phyloP scores from a whole-genome alignment of 768 basidiomycete genomes.

The Cystofilobasidium bisporidii region DNA sequence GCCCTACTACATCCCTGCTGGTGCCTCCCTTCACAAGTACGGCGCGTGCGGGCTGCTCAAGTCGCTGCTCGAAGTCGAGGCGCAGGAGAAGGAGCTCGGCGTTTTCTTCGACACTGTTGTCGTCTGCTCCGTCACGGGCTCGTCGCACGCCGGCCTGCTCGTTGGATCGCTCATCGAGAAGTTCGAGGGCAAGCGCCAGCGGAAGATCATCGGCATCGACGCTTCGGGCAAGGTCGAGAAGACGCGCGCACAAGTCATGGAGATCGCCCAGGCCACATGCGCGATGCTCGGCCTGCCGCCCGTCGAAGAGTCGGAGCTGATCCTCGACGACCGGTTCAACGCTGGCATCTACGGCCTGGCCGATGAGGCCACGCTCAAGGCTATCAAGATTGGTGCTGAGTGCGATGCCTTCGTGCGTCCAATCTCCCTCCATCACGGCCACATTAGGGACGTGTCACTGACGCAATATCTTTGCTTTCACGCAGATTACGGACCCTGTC shows the following conservation, averaged over 20 bases:
- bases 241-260: conserved; percentile 30
- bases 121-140: conserved; percentile 33
- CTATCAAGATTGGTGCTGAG: conserved; percentile 30
- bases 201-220: conserved; percentile 35
- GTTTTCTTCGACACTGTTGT: conserved; percentile 33
- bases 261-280: conserved; percentile 30
- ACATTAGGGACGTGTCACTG: no score
- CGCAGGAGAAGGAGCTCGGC: conserved; percentile 30
- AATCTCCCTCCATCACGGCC: no score
- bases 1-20: conserved; percentile 32
- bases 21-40: conserved; percentile 33
- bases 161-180: conserved; percentile 30
- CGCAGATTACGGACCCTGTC: conserved; percentile 30
- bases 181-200: conserved; percentile 28
- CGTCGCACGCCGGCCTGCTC: conserved; percentile 32
- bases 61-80: conserved; percentile 32
- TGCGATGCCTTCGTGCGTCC: not conserved
- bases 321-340: conserved; percentile 32
- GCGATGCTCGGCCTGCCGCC: conserved; percentile 29
- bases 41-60: conserved; percentile 32
- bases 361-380: conserved; percentile 30
- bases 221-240: conserved; percentile 31
- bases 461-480: not conserved
- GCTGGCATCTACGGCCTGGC: conserved; percentile 34
- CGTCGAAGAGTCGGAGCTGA: conserved; percentile 30